A percentile compares a stretch with the other conserved stretches of the same genome.
Conservation (phyloP, 179 eudicot genomes). For the Heliamphora pulchella region DNA sequence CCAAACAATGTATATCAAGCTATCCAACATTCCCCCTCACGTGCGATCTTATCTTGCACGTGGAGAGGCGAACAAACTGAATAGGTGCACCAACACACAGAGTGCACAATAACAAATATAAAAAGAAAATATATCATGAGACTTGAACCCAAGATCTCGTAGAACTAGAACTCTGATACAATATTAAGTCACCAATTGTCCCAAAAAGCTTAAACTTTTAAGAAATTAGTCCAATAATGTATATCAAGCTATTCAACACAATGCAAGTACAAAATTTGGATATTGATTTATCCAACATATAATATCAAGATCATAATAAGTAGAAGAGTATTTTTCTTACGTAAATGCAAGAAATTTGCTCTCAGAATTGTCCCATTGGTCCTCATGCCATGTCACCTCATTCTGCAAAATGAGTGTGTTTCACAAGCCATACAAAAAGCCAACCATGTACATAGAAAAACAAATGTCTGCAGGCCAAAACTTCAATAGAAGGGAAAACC, state of each 20-base stretch:
- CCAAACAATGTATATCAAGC: too few species aligned
- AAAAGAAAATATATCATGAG: too few species aligned
- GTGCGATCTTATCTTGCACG: too few species aligned
- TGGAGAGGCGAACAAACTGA: too few species aligned
- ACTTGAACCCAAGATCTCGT: too few species aligned
- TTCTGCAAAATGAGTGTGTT: constrained; percentile 36
- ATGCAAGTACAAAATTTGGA: background rate
- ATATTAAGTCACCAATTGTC: too few species aligned
- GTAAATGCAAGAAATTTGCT: constrained; percentile 96
- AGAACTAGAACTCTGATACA: too few species aligned
- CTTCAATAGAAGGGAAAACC: background rate
- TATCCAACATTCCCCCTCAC: too few species aligned
- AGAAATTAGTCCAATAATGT: too few species aligned
- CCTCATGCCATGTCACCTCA: constrained; percentile 94
- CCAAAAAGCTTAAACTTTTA: too few species aligned
- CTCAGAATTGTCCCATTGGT: constrained; percentile 85
- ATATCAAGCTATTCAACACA: background rate
- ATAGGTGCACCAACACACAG: too few species aligned
- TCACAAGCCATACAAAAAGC: constrained; percentile 17
- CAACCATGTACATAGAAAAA: background rate
- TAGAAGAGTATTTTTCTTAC: constrained; percentile 38
- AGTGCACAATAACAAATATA: too few species aligned
- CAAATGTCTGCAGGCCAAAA: background rate
- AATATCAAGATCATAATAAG: background rate
- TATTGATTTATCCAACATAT: constrained; percentile 5